Base-by-base conservation (phyloP, 2,329 filamentous ascomycete species). In the Lachnellula suecica region DNA sequence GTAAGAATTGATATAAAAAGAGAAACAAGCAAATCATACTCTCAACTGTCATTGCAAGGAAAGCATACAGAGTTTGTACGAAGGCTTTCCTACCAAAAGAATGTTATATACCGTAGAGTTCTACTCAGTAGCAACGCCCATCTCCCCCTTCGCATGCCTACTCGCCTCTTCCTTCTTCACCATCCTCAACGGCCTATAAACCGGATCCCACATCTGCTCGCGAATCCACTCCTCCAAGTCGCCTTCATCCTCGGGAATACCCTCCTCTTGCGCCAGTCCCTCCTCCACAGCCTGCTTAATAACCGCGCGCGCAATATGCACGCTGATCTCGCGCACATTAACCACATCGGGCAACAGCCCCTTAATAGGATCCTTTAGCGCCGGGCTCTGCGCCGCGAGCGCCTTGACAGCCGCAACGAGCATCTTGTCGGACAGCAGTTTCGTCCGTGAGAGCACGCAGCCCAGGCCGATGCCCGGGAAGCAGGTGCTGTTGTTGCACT, bases 381-480 rank as follows among this genome's bases (percentile, higher is more conserved):
- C 87, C 0, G 91, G 91, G 0, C 87, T 87, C 52, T 87, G 76
- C 4, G 78, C 79, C 0, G 89, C 85, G 0, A 96, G 79, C 2
- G 84, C 88, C 63, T 86, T 81, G 3, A 89, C 84, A 0, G 91
- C 91, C 1, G 88, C 88, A 0, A 95, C 88, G 11, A 96, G 82
- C 83, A 96, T 92, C 57, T 82, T 81, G 56, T 92, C 85, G 0
- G 87, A 88, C 24, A 96, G 71, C 0, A 84, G 76, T 11, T 74
- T 77, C 2, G 87, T 78, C 13, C 89, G 83, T 23, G 79, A 85
- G 1, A 96, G 79, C 0, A 96, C 81, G 7, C 82, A 82, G 10
- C 90, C 91, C 1, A 96, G 83, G 0, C 90, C 91, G 53, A 96
- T 93, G 0, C 90, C 90, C 0, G 91, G 91, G 69, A 95, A 96